Base-by-base conservation (phyloP, 768 basidiomycete species). In the Tremella yokohamensis region DNA sequence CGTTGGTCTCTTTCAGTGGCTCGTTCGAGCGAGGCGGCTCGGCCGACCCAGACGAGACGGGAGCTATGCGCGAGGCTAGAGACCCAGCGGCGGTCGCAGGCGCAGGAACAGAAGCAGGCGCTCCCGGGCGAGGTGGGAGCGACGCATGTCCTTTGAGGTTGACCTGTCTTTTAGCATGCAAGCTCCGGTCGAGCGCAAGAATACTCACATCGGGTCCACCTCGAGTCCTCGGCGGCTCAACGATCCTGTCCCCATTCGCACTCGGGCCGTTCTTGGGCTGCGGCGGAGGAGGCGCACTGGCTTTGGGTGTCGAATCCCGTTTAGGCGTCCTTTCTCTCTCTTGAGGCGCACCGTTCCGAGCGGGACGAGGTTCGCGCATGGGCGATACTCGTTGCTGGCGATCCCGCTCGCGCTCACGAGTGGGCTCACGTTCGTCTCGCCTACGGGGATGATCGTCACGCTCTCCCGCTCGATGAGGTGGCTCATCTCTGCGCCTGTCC, bases 281-380 rank as follows among this genome's bases (percentile, higher is more conserved):
- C 40, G 34, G n/a, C 47, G 34, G n/a, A n/a, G 65, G 65, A 11
- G 58, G 29, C 12, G n/a, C 52, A 49, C 45, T 53, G 8, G 37
- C 57, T 40, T 66, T 62, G n/a, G 45, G 60, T 8, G 57, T 62
- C 13, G 38, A 22, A 49, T 70, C 65, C n/a, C 63, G 22, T 40
- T 54, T 61, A 8, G 69, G 69, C 3, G 69, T 67, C 16, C 61
- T 56, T 53, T 70, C 69, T 39, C 60, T 58, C 12, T 54, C 53
- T 15, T 52, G n/a, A 12, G 16, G 24, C 34, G 40, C 29, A 34
- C 29, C 29, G 29, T 34, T 34, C 6, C 29, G 29, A 11, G 11
- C 58, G 9, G 44, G 29, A 11, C 29, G 29, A 34, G 29, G 11
- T 34, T 34, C 29, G 29, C 29, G 29, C 29, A 34, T 34, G 29